Evolutionary conservation across 2,329 filamentous ascomycete genomes (phyloP), one percentile per base, ranked within the genome.

Genomic region (Periconia sp.): DNA sequence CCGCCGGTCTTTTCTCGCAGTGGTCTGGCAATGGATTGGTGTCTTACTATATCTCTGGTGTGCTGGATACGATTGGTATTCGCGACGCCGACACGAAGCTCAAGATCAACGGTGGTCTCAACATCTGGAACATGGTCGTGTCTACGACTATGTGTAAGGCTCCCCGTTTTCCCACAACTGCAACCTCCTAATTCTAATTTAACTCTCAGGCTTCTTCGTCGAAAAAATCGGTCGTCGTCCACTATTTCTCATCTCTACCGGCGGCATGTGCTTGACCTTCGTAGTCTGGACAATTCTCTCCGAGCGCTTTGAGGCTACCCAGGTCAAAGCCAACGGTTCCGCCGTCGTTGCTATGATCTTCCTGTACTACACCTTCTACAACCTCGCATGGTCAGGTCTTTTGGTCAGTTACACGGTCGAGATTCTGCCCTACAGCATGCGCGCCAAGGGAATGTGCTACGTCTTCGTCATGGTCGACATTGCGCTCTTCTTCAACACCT

Each of bases 71-170:
- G n/a, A 68, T 74, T 41, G 73, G 73, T 37, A 68, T 75, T 55
- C 73, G 63, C 30, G 61, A 68, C 50, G 54, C 61, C 41, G 64
- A 66, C 59, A 71, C 63, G 18, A 70, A 74, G 57, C 64, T 74
- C 14, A 61, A 73, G 43, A 74, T 77, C 63, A 77, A 76, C 56
- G 71, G 72, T 51, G 62, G 65, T 50, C 80, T 87, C 63, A 85
- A 86, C 69, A 85, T 85, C 62, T 82, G 85, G 55, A 83, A 83
- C 49, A 79, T 80, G 6, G 77, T 86, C 44, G 78, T 82, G 3
- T 82, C 84, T 15, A 78, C 84, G 3, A 52, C 53, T 20, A 58
- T 54, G 60, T 67, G 47, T 55, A 55, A 41, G 53, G 47, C 11
- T 63, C 71, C 30, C 30, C 27, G 17, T n/a, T 37, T 20, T 35